Evolutionary conservation across 345 rosid genomes (phyloP).

Genomic region (Eucalyptus cloeziana): DNA sequence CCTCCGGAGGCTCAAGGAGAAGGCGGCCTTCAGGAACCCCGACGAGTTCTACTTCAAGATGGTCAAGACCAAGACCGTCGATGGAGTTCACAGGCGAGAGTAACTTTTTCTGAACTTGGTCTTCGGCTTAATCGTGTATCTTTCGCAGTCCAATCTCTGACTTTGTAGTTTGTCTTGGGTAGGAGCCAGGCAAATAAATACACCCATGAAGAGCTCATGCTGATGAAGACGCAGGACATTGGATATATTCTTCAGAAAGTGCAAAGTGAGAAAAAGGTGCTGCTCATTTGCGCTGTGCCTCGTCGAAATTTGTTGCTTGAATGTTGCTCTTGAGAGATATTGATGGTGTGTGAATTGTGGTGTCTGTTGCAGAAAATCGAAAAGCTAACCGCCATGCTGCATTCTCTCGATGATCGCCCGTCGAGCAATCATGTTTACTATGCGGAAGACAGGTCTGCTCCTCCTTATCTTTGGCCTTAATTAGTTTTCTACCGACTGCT

Average conservation of each 20-base stretch:
- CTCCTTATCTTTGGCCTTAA: not conserved
- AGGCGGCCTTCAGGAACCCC: constrained; percentile 75
- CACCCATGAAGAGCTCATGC: constrained; percentile 63
- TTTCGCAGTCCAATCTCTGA: not conserved
- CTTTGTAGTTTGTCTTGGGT: not conserved
- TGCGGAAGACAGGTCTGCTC: constrained; percentile 70
- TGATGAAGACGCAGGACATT: constrained; percentile 89
- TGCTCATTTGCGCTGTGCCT: not conserved
- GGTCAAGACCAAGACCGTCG: constrained; percentile 46
- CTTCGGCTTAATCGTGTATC: not conserved
- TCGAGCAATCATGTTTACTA: constrained; percentile 50
- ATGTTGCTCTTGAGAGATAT: not conserved
- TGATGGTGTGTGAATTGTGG: not conserved
- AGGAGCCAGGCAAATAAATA: constrained; percentile 72
- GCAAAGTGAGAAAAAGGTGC: constrained; percentile 77
- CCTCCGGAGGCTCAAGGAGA: constrained; percentile 67
- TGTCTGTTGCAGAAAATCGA: constrained; percentile 64
- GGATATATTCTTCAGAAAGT: constrained; percentile 77
- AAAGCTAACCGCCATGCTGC: constrained; percentile 55
- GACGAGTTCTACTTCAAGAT: constrained; percentile 83
- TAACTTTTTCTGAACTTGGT: constrained; percentile 9
- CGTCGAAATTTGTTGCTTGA: not conserved
- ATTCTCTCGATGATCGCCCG: constrained; percentile 42
- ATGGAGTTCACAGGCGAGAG: constrained; percentile 62
- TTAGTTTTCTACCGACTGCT: not conserved